These are phyloP conservation scores for Amyloporia xantha DNA, from an alignment of 768 basidiomycete genomes.

Conservation along the genomic window DNA sequence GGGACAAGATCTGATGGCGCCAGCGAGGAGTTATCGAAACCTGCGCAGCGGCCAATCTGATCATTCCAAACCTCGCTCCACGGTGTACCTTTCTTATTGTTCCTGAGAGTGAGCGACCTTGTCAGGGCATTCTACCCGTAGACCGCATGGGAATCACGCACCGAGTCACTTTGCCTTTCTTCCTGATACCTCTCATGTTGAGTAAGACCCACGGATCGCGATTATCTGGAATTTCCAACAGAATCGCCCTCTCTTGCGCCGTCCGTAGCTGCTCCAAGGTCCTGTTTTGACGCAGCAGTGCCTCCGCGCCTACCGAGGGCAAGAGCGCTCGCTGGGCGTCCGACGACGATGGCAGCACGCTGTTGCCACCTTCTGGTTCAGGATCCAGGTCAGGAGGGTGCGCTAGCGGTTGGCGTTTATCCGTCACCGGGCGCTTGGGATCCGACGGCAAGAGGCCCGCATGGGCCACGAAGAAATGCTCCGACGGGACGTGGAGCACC, in stretches of 20 bases:
- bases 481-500: constrained; percentile 63
- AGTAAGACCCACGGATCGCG: constrained; percentile 66
- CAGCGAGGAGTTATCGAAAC: constrained; percentile 28
- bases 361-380: constrained; percentile 4
- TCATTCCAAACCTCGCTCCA: constrained; percentile 76
- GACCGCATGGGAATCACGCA: constrained; percentile 14
- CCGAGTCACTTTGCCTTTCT: constrained; percentile 33
- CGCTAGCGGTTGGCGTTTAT: constrained; percentile 65
- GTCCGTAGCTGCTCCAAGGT: constrained; percentile 32
- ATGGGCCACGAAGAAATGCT: constrained; percentile 76
- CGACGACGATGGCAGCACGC: not conserved
- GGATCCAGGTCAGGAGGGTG: constrained; percentile 39
- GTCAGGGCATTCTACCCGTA: not conserved
- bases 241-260: constrained; percentile 62
- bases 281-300: not conserved
- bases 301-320: not conserved
- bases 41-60: constrained; percentile 53
- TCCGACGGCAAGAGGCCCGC: constrained; percentile 77
- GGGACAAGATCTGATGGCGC: no score
- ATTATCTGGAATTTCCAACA: constrained; percentile 71
- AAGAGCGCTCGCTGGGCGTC: not conserved
- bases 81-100: constrained; percentile 46
- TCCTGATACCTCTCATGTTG: constrained; percentile 56
- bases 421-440: constrained; percentile 42
- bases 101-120: constrained; percentile 11